phyloP scores from a whole-genome alignment of 139 green algal species.

The Chlorella sp. region DNA sequence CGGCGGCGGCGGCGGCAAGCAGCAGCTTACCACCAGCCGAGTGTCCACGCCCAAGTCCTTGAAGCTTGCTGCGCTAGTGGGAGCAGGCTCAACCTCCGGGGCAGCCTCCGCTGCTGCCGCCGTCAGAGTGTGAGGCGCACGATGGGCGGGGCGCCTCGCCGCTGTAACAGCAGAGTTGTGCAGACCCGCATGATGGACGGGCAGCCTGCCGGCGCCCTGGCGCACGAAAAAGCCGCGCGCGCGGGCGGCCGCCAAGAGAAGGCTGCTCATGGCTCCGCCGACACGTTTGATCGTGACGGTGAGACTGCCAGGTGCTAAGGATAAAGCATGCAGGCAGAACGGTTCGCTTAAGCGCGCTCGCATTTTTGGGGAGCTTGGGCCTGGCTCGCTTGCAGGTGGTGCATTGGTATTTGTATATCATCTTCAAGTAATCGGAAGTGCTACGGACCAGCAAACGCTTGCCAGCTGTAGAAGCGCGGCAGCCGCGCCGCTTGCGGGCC shows the following conservation, averaged over 20 bases:
- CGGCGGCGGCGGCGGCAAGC: neutral
- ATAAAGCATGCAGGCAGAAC: neutral
- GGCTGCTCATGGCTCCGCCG: neutral
- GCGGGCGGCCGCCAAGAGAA: neutral
- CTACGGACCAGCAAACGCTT: too few species aligned
- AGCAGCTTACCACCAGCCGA: conserved; percentile 30
- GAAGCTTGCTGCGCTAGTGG: neutral
- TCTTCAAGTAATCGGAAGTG: too few species aligned
- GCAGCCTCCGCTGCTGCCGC: neutral
- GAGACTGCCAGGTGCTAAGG: neutral
- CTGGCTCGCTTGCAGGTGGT: too few species aligned
- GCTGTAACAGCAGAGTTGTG: neutral
- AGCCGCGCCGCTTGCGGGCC: too few species aligned
- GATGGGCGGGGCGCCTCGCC: neutral
- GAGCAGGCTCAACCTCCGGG: neutral
- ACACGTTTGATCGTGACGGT: neutral
- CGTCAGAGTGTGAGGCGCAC: neutral
- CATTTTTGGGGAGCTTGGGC: neutral
- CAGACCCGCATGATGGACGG: neutral
- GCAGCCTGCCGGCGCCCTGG: conserved; percentile 1
- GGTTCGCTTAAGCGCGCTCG: neutral
- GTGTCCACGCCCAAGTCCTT: conserved; percentile 37
- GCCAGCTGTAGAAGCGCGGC: too few species aligned
- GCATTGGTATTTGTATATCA: too few species aligned
- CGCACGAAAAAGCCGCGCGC: conserved; percentile 13